Conservation (phyloP, 2,329 filamentous ascomycete species). For the Alternaria arborescens region DNA sequence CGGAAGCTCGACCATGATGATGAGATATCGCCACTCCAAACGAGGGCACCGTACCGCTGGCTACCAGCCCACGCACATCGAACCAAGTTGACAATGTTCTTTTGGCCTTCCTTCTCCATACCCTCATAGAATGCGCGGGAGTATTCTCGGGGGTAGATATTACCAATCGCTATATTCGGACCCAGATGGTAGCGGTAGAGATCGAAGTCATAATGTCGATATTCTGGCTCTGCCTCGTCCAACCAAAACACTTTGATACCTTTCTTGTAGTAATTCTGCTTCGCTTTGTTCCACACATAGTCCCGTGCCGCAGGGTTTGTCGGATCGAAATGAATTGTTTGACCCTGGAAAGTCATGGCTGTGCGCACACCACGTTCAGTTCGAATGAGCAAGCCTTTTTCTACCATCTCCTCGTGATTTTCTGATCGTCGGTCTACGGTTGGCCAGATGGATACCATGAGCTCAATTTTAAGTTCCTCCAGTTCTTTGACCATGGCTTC, state of each 20-base stretch:
- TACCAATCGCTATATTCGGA: slow-evolving; percentile 63
- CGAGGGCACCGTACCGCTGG: slow-evolving; percentile 70
- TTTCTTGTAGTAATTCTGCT: slow-evolving; percentile 68
- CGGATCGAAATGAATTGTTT: slow-evolving; percentile 69
- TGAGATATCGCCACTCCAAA: slow-evolving; percentile 74
- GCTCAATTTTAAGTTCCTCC: slow-evolving; percentile 65
- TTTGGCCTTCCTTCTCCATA: slow-evolving; percentile 61
- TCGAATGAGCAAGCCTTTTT: slow-evolving; percentile 67
- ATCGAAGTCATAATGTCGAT: slow-evolving; percentile 71
- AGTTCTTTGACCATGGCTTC: slow-evolving; percentile 71
- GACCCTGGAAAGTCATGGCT: slow-evolving; percentile 66
- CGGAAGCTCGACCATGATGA: slow-evolving; percentile 68
- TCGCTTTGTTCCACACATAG: slow-evolving; percentile 68
- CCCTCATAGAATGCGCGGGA: slow-evolving; percentile 69
- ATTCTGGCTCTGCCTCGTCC: slow-evolving; percentile 74
- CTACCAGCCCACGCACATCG: slow-evolving; percentile 66
- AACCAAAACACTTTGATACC: slow-evolving; percentile 74
- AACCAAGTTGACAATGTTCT: slow-evolving; percentile 67
- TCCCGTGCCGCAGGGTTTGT: slow-evolving; percentile 67
- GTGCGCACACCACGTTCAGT: slow-evolving; percentile 67
- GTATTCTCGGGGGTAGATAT: slow-evolving; percentile 68
- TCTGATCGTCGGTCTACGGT: slow-evolving; percentile 68
- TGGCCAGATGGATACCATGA: slow-evolving; percentile 76
- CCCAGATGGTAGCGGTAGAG: slow-evolving; percentile 69
- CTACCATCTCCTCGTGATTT: slow-evolving; percentile 70